These are phyloP conservation scores for Pseudomassariella vexata DNA, from an alignment of 2,329 filamentous ascomycete genomes.

Conservation along the genomic window DNA sequence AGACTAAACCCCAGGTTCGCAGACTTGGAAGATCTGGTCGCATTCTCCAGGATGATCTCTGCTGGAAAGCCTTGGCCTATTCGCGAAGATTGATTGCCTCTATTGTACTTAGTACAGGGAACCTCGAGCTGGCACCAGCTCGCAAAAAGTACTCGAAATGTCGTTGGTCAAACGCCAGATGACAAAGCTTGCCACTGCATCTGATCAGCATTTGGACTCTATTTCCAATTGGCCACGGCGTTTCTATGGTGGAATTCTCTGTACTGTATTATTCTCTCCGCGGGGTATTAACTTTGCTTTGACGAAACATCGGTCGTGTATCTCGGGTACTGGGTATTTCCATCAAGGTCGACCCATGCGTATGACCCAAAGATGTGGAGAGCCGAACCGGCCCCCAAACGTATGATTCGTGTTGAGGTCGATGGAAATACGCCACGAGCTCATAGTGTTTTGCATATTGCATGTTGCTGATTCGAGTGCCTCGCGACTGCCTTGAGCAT, in stretches of 20 bases:
- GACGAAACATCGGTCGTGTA: background rate
- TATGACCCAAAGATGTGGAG: slow-evolving; percentile 2
- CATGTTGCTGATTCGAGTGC: background rate
- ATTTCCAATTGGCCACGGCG: slow-evolving; percentile 1
- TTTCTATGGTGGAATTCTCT: slow-evolving; percentile 1
- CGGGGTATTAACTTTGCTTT: too few relatives aligned
- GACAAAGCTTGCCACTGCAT: too few relatives aligned
- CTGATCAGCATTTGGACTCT: background rate
- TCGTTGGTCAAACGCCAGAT: too few relatives aligned
- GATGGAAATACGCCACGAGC: background rate
- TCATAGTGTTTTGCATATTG: background rate
- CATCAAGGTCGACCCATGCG: background rate
- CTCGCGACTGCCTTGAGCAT: background rate
- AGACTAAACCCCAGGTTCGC: too few relatives aligned
- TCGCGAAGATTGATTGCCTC: too few relatives aligned
- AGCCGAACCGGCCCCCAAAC: background rate
- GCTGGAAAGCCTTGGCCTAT: too few relatives aligned
- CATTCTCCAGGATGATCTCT: too few relatives aligned
- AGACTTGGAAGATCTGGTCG: too few relatives aligned
- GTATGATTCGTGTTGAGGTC: background rate
- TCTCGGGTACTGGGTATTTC: background rate
- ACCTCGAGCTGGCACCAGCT: too few relatives aligned
- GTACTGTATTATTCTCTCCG: slow-evolving; percentile 1
- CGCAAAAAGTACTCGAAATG: too few relatives aligned
- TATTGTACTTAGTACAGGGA: too few relatives aligned